phyloP scores from a whole-genome alignment of 2,329 filamentous ascomycete species.

The Verruconis gallopava region DNA sequence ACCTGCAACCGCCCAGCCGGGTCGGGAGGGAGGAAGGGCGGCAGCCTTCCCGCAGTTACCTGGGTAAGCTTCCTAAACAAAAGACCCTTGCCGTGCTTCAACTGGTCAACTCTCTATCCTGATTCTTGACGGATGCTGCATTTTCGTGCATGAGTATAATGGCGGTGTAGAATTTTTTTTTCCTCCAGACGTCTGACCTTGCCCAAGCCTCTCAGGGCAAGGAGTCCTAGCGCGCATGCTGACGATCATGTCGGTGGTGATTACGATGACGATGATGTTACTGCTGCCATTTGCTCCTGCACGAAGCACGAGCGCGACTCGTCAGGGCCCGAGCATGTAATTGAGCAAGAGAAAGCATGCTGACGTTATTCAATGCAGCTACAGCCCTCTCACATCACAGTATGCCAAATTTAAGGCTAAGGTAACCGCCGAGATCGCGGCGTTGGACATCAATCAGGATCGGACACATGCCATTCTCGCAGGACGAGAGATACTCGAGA shows the following conservation, averaged over 20 bases:
- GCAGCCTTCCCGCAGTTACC: constrained; percentile 23
- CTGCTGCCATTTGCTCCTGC: too few relatives aligned
- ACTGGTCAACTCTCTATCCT: constrained; percentile 5
- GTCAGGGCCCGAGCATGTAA: too few relatives aligned
- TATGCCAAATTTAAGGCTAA: constrained; percentile 47
- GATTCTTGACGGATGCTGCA: too few relatives aligned
- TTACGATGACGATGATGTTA: too few relatives aligned
- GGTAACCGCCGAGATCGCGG: constrained; percentile 44
- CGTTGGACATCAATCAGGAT: constrained; percentile 50
- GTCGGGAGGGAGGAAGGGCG: constrained; percentile 22
- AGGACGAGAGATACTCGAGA: constrained; percentile 54
- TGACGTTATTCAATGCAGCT: constrained; percentile 7
- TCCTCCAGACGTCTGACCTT: too few relatives aligned
- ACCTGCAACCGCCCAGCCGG: constrained; percentile 38
- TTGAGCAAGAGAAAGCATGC: constrained; percentile 5
- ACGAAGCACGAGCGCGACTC: too few relatives aligned
- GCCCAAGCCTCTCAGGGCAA: too few relatives aligned
- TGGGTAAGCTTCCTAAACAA: constrained; percentile 23
- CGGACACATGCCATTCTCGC: constrained; percentile 51
- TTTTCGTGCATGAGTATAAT: too few relatives aligned
- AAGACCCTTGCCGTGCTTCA: constrained; percentile 8
- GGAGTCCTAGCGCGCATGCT: too few relatives aligned
- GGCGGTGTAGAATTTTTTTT: too few relatives aligned
- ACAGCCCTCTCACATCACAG: constrained; percentile 24
- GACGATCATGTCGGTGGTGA: too few relatives aligned